Percentiles rank a stretch among this genome's conserved stretches.
Conservation (phyloP, 2,329 filamentous ascomycete genomes). For the Trichoderma sp. region DNA sequence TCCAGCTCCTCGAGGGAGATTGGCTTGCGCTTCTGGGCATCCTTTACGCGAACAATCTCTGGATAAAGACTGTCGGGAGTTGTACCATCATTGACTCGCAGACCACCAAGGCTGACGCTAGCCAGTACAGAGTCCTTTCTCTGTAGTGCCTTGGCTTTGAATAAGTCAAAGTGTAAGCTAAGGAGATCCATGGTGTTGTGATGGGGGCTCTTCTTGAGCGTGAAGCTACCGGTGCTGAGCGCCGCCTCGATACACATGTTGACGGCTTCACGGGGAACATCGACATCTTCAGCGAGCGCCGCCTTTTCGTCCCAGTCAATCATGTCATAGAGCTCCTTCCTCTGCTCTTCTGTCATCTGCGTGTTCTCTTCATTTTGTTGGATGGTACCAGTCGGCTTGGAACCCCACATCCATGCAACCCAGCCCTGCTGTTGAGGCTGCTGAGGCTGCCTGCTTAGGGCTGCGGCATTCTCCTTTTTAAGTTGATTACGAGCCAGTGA, state of each 20-base stretch:
- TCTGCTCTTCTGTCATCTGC: slow-evolving; percentile 90
- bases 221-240: slow-evolving; percentile 95
- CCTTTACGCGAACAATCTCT: slow-evolving; percentile 94
- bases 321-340: slow-evolving; percentile 92
- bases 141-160: slow-evolving; percentile 85
- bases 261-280: slow-evolving; percentile 84
- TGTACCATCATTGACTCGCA: slow-evolving; percentile 94
- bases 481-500: slow-evolving; percentile 91
- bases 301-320: slow-evolving; percentile 99
- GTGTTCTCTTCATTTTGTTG: slow-evolving; percentile 67
- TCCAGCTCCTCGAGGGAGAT: slow-evolving; percentile 56
- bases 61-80: slow-evolving; percentile 88
- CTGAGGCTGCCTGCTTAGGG: slow-evolving; percentile 63
- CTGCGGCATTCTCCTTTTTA: slow-evolving; percentile 88
- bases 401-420: slow-evolving; percentile 89
- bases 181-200: slow-evolving; percentile 73
- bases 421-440: slow-evolving; percentile 75
- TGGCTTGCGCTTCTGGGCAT: slow-evolving; percentile 58
- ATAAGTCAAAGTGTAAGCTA: slow-evolving; percentile 89
- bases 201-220: slow-evolving; percentile 69
- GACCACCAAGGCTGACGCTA: slow-evolving; percentile 84
- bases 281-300: slow-evolving; percentile 80
- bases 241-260: slow-evolving; percentile 92
- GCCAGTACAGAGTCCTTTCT: slow-evolving; percentile 87
- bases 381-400: slow-evolving; percentile 62